Base-by-base conservation (phyloP, 306 rosid genomes). In the Mimosa bimucronata region DNA sequence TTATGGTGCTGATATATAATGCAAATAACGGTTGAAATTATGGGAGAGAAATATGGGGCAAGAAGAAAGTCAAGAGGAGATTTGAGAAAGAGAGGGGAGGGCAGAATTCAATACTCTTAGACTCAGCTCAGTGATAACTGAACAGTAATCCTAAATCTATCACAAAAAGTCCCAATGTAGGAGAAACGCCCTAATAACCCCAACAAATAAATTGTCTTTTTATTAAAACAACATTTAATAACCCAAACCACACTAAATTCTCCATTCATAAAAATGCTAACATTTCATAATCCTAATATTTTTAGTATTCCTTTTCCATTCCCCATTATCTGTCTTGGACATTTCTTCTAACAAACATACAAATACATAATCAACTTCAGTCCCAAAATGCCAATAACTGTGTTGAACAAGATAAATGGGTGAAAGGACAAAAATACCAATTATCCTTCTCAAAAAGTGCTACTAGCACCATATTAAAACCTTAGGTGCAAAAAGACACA, bases 291-390 rank as follows among this genome's bases (percentile, higher is more conserved):
- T 14, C 38, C 68, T 28, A 57, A 21, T 23, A 2, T 57, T 29
- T 12, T 62, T 62, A 13, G 16, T 28, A 62, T 5, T 34, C 38
- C 28, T 21, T 55, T 66, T 21, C 37, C 1, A 11, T 18, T n/a
- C 38, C 48, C 16, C 48, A 6, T 9, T 37, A 23, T n/a, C 50
- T 7, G n/a, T 7, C 12, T 52, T 18, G 26, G 55, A 71, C 16
- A 96, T 94, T 86, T 93, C 93, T 75, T 95, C 99, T 0, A 96
- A 38, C 77, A 90, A 90, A 5, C 7, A 11, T 65, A 6, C 34
- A 19, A 29, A 48, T 16, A 5, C n/a, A 48, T 48, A 12, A 48
- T 48, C 16, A 16, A 16, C 55, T 48, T 48, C 55, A 48, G 16
- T 48, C 21, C 55, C 13, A 15, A 48, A 48, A 16, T 4, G 55